Conservation (phyloP, 192 early-diverging fungal species). For the Coemansia sp. region DNA sequence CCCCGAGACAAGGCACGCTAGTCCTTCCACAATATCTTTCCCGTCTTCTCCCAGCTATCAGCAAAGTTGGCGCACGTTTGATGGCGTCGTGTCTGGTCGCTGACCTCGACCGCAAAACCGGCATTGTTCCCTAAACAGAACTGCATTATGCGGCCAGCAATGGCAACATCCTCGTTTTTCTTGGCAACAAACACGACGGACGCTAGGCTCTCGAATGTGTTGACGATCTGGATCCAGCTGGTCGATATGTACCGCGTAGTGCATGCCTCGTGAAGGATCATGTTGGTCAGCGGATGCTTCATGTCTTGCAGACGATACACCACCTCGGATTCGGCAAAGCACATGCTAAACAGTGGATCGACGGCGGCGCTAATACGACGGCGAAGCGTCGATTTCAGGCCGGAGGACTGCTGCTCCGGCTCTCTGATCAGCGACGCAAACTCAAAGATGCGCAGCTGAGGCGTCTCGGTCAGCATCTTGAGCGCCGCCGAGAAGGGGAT, state of each 20-base stretch:
- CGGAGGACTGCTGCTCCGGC: slow-evolving; percentile 10
- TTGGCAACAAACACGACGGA: slow-evolving; percentile 39
- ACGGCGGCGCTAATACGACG: slow-evolving; percentile 23
- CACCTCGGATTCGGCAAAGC: slow-evolving; percentile 39
- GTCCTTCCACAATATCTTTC: slow-evolving; percentile 18
- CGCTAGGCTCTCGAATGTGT: slow-evolving; percentile 24
- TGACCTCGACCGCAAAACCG: slow-evolving; percentile 30
- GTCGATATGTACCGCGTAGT: slow-evolving; percentile 36
- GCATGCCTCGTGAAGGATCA: slow-evolving; percentile 45
- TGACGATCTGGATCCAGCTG: slow-evolving; percentile 49
- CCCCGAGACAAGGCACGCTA: background rate
- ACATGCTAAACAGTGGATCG: slow-evolving; percentile 25
- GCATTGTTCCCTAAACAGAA: slow-evolving; percentile 39
- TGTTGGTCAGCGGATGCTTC: slow-evolving; percentile 40
- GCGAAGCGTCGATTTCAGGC: slow-evolving; percentile 34
- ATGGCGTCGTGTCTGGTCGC: slow-evolving; percentile 36
- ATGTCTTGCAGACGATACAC: slow-evolving; percentile 25
- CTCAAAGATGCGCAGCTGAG: slow-evolving; percentile 40
- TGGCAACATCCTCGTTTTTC: slow-evolving; percentile 25
- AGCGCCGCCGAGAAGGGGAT: slow-evolving; percentile 31
- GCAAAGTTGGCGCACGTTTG: slow-evolving; percentile 48
- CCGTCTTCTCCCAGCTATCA: slow-evolving; percentile 38
- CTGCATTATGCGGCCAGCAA: slow-evolving; percentile 21
- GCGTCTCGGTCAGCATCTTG: slow-evolving; percentile 26
- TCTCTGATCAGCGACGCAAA: slow-evolving; percentile 26